Conservation (phyloP, 352 stramenopile species). For the Pythium chondricola region DNA sequence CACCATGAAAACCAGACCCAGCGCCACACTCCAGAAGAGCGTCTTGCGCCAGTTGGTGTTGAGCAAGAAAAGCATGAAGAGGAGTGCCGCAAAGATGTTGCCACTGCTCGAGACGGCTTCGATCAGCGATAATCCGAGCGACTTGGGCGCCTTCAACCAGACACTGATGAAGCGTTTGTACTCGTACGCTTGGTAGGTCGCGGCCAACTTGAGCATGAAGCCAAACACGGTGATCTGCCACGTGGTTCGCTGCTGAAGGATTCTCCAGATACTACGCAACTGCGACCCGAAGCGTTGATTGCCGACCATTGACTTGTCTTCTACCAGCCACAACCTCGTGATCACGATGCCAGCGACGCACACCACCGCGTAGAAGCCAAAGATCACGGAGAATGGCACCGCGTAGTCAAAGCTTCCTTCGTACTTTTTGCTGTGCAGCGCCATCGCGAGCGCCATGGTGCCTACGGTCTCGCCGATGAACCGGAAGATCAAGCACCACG, state of each 20-base stretch:
- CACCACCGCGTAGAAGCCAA: conserved; percentile 3
- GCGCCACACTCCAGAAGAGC: neutral
- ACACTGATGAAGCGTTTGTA: neutral
- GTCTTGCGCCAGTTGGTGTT: conserved; percentile 17
- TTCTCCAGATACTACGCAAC: conserved; percentile 4
- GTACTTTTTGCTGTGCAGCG: conserved; percentile 7
- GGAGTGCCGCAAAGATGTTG: neutral
- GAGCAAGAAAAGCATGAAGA: conserved; percentile 4
- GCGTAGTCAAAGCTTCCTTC: conserved; percentile 8
- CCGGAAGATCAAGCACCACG: conserved; percentile 6
- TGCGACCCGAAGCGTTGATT: conserved; percentile 1
- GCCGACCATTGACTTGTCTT: conserved; percentile 1
- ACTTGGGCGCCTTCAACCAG: neutral
- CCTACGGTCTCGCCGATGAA: conserved; percentile 10
- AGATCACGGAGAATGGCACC: conserved; percentile 3
- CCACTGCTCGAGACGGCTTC: neutral
- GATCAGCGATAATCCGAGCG: conserved; percentile 4
- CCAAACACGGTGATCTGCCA: conserved; percentile 14
- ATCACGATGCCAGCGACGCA: conserved; percentile 4
- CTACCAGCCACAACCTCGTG: conserved; percentile 6
- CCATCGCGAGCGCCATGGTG: neutral
- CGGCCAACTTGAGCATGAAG: conserved; percentile 5
- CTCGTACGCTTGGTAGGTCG: neutral
- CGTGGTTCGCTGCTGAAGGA: conserved; percentile 8
- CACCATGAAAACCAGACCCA: conserved; percentile 4